phyloP scores from a whole-genome alignment of 495 filamentous ascomycete species.

The Aspergillus affinis region DNA sequence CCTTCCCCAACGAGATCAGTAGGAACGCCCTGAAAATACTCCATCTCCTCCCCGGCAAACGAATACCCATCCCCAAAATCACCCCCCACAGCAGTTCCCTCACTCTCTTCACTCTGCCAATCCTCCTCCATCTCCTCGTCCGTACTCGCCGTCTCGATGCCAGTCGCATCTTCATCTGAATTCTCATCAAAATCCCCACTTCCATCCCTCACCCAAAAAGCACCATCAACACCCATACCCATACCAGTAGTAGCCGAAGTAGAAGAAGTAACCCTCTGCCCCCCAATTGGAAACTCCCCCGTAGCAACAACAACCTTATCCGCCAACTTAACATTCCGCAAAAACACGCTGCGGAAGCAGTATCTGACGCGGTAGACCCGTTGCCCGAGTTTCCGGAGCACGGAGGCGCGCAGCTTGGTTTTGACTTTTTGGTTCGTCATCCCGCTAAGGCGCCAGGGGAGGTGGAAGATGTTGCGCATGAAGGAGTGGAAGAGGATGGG shows the following conservation, averaged over 20 bases:
- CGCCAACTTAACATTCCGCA: conserved; percentile 9
- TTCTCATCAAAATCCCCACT: background rate
- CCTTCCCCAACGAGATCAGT: background rate
- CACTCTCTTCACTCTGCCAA: background rate
- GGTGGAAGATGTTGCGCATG: conserved; percentile 10
- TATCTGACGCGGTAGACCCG: conserved; percentile 12
- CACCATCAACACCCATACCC: background rate
- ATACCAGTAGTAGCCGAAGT: too few relatives aligned
- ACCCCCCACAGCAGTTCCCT: background rate
- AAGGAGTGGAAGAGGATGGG: conserved; percentile 12
- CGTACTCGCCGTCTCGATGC: background rate
- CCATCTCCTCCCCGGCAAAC: background rate
- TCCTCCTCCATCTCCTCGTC: background rate
- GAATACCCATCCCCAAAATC: background rate
- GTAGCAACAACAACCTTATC: conserved; percentile 19
- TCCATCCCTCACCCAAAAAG: background rate
- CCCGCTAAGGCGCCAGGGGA: conserved; percentile 13
- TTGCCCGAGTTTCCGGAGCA: conserved; percentile 8
- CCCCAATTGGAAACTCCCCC: conserved; percentile 7
- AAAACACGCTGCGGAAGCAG: conserved; percentile 10
- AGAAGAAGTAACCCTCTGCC: conserved; percentile 8
- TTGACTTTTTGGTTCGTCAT: conserved; percentile 2
- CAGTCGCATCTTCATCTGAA: conserved; percentile 7
- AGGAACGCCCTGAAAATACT: background rate
- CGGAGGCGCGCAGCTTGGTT: background rate